A percentile compares a stretch with the other conserved stretches of the same genome.
phyloP scores from a whole-genome alignment of 108 stramenopile genomes.

The Nannochloropsis oceanica region DNA sequence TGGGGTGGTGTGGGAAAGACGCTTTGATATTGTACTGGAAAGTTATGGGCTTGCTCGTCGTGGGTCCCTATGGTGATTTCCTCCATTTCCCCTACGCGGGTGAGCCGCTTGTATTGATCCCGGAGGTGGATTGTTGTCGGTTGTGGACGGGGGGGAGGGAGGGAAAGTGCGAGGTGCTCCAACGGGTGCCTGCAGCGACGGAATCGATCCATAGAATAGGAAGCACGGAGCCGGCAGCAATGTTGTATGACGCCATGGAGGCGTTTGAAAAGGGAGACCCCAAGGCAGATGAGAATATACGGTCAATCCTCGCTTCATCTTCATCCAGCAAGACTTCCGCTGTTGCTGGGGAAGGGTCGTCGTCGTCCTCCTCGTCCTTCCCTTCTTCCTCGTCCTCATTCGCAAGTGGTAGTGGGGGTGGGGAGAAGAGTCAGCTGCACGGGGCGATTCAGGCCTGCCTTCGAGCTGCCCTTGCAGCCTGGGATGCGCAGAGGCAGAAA shows the following conservation, averaged over 20 bases:
- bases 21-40: constrained; percentile 78
- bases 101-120: constrained; percentile 55
- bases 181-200: constrained; percentile 72
- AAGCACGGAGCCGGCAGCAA: constrained; percentile 75
- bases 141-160: constrained; percentile 52
- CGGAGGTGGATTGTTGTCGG: constrained; percentile 86
- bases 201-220: constrained; percentile 67
- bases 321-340: neutral
- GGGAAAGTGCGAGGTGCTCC: constrained; percentile 60
- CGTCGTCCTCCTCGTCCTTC: neutral
- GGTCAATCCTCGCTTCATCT: neutral
- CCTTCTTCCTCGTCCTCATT: neutral
- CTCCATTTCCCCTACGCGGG: constrained; percentile 60
- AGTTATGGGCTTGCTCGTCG: constrained; percentile 74
- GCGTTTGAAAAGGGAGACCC: constrained; percentile 69
- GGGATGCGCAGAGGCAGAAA: constrained; percentile 66
- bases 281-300: constrained; percentile 51
- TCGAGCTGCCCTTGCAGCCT: constrained; percentile 66
- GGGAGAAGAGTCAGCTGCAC: neutral
- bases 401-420: neutral
- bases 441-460: constrained; percentile 67
- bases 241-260: constrained; percentile 83
- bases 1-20: constrained; percentile 77
- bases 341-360: neutral
- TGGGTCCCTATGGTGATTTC: constrained; percentile 92